A percentile compares a stretch with the other conserved stretches of the same genome.
phyloP scores from a whole-genome alignment of 2,329 filamentous ascomycete species.

The Thelonectria discophora region DNA sequence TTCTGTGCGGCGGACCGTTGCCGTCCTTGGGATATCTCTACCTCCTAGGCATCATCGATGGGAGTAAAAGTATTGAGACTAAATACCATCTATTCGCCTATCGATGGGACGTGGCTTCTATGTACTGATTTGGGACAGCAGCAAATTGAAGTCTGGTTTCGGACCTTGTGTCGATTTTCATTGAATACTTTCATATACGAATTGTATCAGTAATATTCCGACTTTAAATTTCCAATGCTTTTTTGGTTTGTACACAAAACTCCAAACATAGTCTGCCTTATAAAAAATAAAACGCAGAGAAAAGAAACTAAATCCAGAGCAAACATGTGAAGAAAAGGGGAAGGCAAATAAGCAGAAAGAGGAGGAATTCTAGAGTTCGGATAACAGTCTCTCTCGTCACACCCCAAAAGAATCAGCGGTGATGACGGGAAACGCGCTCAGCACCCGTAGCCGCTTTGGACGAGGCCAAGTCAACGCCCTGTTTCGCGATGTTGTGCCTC shows the following conservation, averaged over 20 bases:
- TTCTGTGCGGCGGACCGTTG: conserved; percentile 54
- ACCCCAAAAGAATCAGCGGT: conserved; percentile 1
- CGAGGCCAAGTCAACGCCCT: conserved; percentile 39
- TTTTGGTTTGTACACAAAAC: neutral
- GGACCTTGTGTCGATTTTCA: neutral
- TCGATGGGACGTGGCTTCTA: neutral
- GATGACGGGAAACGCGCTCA: conserved; percentile 24
- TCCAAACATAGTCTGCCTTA: neutral
- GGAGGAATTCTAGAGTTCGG: too few species aligned
- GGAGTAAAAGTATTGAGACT: neutral
- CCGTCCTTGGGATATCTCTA: conserved; percentile 46
- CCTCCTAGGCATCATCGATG: conserved; percentile 1
- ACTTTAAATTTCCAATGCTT: neutral
- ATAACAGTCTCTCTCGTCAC: neutral
- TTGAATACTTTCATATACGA: neutral
- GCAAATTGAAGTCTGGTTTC: neutral
- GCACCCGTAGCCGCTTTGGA: conserved; percentile 22
- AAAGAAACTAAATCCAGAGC: neutral
- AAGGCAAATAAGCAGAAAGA: neutral
- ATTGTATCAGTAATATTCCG: neutral
- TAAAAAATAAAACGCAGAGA: too few species aligned
- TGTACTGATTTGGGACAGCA: neutral
- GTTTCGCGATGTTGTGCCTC: conserved; percentile 39
- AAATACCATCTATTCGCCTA: neutral
- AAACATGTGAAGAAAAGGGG: neutral